Conservation (phyloP, 495 filamentous ascomycete species). For the Tuber borchii region DNA sequence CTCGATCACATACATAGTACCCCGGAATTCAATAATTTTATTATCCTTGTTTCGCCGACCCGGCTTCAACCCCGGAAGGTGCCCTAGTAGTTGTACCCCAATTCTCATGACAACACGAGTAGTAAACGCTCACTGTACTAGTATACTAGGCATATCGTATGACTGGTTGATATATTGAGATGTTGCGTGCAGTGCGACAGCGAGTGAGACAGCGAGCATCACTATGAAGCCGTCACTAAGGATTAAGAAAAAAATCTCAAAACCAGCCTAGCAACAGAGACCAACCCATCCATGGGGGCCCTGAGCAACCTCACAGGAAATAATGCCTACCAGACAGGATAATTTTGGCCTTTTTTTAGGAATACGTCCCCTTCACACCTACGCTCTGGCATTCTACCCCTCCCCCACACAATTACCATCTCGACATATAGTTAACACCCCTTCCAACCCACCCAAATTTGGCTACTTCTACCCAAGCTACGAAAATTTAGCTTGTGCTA, state of each 20-base stretch:
- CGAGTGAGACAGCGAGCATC: background rate
- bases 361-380: no score
- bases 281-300: no score
- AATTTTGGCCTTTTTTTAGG: no score
- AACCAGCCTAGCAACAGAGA: no score
- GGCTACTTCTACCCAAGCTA: background rate
- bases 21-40: no score
- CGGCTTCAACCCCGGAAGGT: no score
- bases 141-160: background rate
- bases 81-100: no score
- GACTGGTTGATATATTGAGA: background rate
- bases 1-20: no score
- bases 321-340: background rate
- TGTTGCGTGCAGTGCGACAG: background rate
- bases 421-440: background rate
- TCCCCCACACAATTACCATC: background rate
- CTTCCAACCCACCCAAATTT: background rate
- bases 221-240: background rate
- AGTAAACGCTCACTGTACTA: background rate
- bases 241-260: background rate
- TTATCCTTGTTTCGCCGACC: no score
- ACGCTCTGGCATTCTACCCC: no score
- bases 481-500: background rate
- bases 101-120: background rate
- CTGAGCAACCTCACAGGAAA: background rate